Percentiles rank a stretch among this genome's conserved stretches.
phyloP scores from a whole-genome alignment of 1,284 basidiomycete species.

The Trichosporon ovoides region DNA sequence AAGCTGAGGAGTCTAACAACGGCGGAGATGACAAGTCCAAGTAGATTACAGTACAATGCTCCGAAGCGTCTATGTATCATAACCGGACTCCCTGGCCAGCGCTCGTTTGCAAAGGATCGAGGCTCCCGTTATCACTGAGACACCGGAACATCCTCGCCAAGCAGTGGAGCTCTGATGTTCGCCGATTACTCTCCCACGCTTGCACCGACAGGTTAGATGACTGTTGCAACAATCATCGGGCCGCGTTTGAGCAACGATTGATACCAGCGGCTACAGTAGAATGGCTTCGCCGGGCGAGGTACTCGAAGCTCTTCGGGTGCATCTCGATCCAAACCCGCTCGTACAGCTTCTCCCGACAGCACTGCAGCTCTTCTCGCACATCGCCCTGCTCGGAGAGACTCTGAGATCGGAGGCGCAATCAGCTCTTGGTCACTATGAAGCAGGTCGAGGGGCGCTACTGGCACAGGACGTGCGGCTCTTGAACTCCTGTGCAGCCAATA shows the following conservation, averaged over 20 bases:
- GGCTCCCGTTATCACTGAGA: no score
- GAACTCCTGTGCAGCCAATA: conserved; percentile 5
- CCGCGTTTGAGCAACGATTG: no score
- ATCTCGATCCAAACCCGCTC: conserved; percentile 24
- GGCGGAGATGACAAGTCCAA: conserved; percentile 5
- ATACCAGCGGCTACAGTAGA: neutral
- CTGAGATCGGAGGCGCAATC: conserved; percentile 20
- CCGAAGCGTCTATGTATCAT: neutral
- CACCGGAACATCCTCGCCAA: no score
- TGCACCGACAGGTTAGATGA: no score
- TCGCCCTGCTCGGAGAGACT: conserved; percentile 28
- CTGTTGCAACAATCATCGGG: no score
- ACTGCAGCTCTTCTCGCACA: conserved; percentile 33
- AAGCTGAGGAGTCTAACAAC: conserved; percentile 4
- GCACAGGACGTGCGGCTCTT: conserved; percentile 13
- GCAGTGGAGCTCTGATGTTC: no score
- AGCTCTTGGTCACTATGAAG: conserved; percentile 16
- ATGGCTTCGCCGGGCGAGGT: conserved; percentile 6
- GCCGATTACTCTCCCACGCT: no score
- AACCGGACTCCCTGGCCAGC: neutral
- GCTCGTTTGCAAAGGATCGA: neutral
- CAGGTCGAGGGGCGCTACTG: conserved; percentile 15
- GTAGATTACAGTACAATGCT: neutral
- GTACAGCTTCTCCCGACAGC: conserved; percentile 19
- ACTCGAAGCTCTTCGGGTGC: conserved; percentile 18